Percentiles rank a stretch among this genome's conserved stretches.
phyloP scores from a whole-genome alignment of 495 filamentous ascomycete genomes.

The Daldinia vernicosa region DNA sequence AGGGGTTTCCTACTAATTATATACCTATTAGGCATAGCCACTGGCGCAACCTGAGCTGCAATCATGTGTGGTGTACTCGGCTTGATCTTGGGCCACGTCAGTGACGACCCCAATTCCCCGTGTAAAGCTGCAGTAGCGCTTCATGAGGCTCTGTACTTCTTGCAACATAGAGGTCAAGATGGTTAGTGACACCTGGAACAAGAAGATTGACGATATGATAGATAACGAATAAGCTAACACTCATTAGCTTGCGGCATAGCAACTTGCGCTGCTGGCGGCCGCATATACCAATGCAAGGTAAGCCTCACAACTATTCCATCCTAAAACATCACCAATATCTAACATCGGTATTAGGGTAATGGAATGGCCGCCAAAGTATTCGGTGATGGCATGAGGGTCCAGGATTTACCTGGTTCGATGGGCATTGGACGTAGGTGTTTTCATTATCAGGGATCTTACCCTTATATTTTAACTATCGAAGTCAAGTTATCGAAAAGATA shows the following conservation, averaged over 20 bases:
- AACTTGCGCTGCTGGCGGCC: constrained; percentile 76
- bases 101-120: constrained; percentile 31
- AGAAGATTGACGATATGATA: background rate
- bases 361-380: constrained; percentile 87
- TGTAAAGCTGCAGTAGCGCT: constrained; percentile 21
- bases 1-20: background rate
- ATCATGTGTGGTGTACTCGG: constrained; percentile 40
- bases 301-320: background rate
- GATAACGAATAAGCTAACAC: background rate
- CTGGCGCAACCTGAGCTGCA: background rate
- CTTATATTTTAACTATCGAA: background rate
- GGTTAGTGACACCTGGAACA: constrained; percentile 43
- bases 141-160: constrained; percentile 76
- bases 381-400: constrained; percentile 72
- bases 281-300: constrained; percentile 80
- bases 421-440: constrained; percentile 66
- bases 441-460: background rate
- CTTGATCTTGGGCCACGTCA: constrained; percentile 38
- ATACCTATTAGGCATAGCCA: constrained; percentile 3
- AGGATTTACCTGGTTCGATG: constrained; percentile 84
- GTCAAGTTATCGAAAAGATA: background rate
- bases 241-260: constrained; percentile 72
- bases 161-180: constrained; percentile 84
- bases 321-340: background rate
- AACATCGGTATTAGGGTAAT: constrained; percentile 60